Percentiles rank a stretch among this genome's conserved stretches.
phyloP scores from a whole-genome alignment of 1,284 basidiomycete species.

The Rhodotorula sp. region DNA sequence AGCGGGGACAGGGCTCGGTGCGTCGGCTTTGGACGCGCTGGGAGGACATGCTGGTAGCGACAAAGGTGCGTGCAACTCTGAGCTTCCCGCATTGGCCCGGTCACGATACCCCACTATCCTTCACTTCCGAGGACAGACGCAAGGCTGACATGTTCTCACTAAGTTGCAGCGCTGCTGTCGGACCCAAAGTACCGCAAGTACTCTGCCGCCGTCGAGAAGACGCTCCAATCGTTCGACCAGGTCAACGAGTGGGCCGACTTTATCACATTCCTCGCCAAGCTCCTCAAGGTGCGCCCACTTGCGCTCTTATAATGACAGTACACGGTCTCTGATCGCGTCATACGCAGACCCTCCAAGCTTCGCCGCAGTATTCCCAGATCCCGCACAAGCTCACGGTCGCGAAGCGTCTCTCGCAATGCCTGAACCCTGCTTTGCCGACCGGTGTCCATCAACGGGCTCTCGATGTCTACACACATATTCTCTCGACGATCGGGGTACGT shows the following conservation, averaged over 20 bases:
- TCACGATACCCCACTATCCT: too few species aligned
- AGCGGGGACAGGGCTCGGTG: too few species aligned
- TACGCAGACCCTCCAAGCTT: constrained; percentile 79
- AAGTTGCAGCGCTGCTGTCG: constrained; percentile 15
- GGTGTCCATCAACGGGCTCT: constrained; percentile 95
- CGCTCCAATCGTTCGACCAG: constrained; percentile 87
- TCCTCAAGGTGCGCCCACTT: constrained; percentile 72
- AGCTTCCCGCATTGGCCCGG: too few species aligned
- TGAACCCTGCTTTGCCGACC: constrained; percentile 93
- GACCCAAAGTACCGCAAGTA: constrained; percentile 98
- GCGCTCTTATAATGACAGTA: neutral
- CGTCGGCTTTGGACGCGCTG: too few species aligned
- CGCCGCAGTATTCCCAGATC: constrained; percentile 90
- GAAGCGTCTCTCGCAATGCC: constrained; percentile 91
- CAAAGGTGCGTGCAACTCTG: too few species aligned
- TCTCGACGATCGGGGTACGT: constrained; percentile 82
- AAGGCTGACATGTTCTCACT: too few species aligned
- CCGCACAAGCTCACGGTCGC: constrained; percentile 91
- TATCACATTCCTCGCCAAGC: constrained; percentile 91
- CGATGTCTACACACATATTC: constrained; percentile 90
- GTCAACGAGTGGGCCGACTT: constrained; percentile 99
- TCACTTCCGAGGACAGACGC: too few species aligned
- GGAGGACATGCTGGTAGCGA: too few species aligned
- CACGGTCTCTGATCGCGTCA: neutral
- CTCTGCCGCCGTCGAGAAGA: constrained; percentile 83